Evolutionary conservation across 345 rosid species (phyloP).

Genomic region (Capsella bursapastoris): DNA sequence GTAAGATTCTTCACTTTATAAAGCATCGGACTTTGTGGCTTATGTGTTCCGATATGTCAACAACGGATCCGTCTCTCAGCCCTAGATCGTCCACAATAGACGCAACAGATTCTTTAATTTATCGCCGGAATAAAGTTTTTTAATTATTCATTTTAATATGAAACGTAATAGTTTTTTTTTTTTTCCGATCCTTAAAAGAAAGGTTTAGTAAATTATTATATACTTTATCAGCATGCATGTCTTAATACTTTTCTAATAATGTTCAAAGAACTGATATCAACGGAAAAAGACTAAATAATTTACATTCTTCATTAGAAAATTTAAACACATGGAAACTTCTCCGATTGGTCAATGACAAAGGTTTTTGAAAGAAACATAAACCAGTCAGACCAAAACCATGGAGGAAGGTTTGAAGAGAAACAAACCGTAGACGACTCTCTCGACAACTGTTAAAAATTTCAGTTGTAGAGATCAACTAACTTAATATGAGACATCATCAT

Average conservation of each 20-base stretch:
- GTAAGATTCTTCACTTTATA: conserved; percentile 24
- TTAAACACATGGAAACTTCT: conserved; percentile 22
- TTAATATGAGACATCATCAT: conserved; percentile 37
- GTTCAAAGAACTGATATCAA: neutral
- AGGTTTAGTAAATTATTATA: neutral
- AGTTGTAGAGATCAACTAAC: conserved; percentile 53
- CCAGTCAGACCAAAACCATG: conserved; percentile 46
- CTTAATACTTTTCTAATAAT: neutral
- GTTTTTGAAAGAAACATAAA: conserved; percentile 32
- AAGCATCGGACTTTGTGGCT: conserved; percentile 31
- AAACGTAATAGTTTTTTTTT: neutral
- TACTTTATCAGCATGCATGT: conserved; percentile 19
- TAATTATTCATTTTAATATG: neutral
- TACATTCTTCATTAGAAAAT: conserved; percentile 29
- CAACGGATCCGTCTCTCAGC: conserved; percentile 7
- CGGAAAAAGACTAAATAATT: conserved; percentile 15
- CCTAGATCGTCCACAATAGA: conserved; percentile 17
- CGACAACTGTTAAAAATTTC: conserved; percentile 58
- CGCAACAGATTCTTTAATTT: neutral
- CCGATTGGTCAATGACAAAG: conserved; percentile 33
- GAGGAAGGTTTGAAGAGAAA: conserved; percentile 35
- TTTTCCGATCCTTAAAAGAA: neutral
- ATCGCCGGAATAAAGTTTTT: neutral
- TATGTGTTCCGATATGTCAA: conserved; percentile 24
- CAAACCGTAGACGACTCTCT: conserved; percentile 42